Conservation (phyloP, 345 rosid species). For the Zanthoxylum bungeanum region DNA sequence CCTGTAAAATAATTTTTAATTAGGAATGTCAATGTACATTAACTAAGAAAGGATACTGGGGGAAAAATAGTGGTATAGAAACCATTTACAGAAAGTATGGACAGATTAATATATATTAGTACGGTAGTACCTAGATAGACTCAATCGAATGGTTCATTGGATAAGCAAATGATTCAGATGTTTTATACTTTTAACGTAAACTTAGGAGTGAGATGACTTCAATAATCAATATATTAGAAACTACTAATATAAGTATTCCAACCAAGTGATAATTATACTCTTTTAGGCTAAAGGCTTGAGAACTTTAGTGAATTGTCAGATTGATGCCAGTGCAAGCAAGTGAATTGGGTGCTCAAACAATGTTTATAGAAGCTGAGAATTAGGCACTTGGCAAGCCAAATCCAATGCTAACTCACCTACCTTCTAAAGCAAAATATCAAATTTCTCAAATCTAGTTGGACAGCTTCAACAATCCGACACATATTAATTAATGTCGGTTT, state of each 20-base stretch:
- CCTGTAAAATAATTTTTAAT: conserved; percentile 30
- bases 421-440: neutral
- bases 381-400: neutral
- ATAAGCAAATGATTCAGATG: neutral
- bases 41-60: conserved; percentile 15
- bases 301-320: neutral
- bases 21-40: conserved; percentile 11
- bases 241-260: neutral
- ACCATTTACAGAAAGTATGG: conserved; percentile 12
- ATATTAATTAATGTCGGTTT: neutral
- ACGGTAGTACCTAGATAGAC: neutral
- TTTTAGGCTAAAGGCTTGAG: neutral
- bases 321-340: neutral
- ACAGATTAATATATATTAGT: neutral
- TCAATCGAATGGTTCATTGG: neutral
- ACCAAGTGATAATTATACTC: neutral
- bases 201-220: neutral
- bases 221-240: neutral
- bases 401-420: no score
- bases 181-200: neutral
- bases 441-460: neutral
- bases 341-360: neutral
- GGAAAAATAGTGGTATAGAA: conserved; percentile 2
- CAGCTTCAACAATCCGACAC: neutral
- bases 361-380: neutral